Conservation (phyloP, 2,329 filamentous ascomycete genomes). For the Penicillium sp. region DNA sequence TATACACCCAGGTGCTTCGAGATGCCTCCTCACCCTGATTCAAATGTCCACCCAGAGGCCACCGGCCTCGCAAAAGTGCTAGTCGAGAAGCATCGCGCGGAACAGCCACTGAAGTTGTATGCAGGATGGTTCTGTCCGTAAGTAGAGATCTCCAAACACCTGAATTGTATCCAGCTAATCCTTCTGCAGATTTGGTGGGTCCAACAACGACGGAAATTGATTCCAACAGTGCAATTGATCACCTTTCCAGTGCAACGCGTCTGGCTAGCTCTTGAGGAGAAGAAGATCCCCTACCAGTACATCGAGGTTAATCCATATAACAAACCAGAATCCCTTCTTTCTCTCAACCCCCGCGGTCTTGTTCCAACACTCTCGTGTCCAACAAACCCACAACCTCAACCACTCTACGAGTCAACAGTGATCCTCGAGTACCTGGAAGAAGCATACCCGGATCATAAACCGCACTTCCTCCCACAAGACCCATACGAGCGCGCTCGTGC, state of each 20-base stretch:
- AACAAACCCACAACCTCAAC: conserved; percentile 50
- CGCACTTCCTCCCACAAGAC: conserved; percentile 63
- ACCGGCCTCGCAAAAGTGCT: conserved; percentile 51
- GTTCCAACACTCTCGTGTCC: conserved; percentile 68
- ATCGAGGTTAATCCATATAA: conserved; percentile 79
- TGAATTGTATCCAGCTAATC: background rate
- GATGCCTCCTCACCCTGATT: conserved; percentile 46
- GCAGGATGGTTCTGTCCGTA: conserved; percentile 74
- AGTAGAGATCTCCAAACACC: conserved; percentile 19
- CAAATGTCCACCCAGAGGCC: conserved; percentile 53
- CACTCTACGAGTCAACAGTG: conserved; percentile 74
- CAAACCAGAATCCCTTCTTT: conserved; percentile 71
- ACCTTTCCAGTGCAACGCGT: conserved; percentile 63
- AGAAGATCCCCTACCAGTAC: conserved; percentile 75
- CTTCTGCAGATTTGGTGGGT: conserved; percentile 41
- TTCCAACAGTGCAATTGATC: conserved; percentile 8
- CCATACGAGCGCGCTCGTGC: conserved; percentile 69
- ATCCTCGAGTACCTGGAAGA: conserved; percentile 80
- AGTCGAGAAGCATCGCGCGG: conserved; percentile 41
- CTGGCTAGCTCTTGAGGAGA: conserved; percentile 77
- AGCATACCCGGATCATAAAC: conserved; percentile 61
- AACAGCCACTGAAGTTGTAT: conserved; percentile 65
- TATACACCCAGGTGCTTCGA: background rate
- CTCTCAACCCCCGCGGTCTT: conserved; percentile 75
- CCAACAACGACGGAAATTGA: background rate